These are phyloP conservation scores for Hygrocybe punicea DNA, from an alignment of 768 basidiomycete genomes.

Conservation along the genomic window DNA sequence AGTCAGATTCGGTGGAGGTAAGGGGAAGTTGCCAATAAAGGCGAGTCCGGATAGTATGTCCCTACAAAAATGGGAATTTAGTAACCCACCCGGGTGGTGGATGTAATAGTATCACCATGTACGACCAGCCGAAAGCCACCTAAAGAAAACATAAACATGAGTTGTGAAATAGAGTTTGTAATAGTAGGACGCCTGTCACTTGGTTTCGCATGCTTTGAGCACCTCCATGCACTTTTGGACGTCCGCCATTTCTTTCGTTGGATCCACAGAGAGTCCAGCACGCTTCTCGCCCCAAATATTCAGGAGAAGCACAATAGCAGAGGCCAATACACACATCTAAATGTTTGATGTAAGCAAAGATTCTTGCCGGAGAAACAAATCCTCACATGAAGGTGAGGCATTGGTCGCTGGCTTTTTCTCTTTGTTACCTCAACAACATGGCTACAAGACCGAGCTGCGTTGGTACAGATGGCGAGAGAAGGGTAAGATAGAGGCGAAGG, in stretches of 20 bases:
- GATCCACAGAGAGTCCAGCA: conserved; percentile 45
- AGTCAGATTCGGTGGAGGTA: conserved; percentile 11
- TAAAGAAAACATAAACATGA: conserved; percentile 11
- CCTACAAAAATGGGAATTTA: conserved; percentile 26
- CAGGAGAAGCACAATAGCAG: conserved; percentile 56
- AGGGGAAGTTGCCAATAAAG: conserved; percentile 16
- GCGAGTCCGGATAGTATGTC: conserved; percentile 23
- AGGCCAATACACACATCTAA: conserved; percentile 37
- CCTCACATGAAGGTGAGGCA: conserved; percentile 39
- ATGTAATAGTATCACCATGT: conserved; percentile 29
- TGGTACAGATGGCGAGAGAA: conserved; percentile 71
- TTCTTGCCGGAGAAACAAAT: not conserved
- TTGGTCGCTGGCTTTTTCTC: conserved; percentile 31
- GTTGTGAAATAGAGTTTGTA: not conserved
- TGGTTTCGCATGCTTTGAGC: conserved; percentile 41
- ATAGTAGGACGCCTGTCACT: conserved; percentile 25
- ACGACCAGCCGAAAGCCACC: conserved; percentile 44
- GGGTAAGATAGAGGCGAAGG: conserved; percentile 52
- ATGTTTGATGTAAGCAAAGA: not conserved
- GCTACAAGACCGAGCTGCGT: conserved; percentile 78
- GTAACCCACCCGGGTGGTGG: conserved; percentile 27
- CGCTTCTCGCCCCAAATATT: conserved; percentile 63
- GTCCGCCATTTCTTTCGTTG: conserved; percentile 52
- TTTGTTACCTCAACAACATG: conserved; percentile 68
- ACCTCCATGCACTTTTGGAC: conserved; percentile 57